Base-by-base conservation (phyloP, 495 filamentous ascomycete genomes). In the Aspergillus sclerotiicarbonarius region DNA sequence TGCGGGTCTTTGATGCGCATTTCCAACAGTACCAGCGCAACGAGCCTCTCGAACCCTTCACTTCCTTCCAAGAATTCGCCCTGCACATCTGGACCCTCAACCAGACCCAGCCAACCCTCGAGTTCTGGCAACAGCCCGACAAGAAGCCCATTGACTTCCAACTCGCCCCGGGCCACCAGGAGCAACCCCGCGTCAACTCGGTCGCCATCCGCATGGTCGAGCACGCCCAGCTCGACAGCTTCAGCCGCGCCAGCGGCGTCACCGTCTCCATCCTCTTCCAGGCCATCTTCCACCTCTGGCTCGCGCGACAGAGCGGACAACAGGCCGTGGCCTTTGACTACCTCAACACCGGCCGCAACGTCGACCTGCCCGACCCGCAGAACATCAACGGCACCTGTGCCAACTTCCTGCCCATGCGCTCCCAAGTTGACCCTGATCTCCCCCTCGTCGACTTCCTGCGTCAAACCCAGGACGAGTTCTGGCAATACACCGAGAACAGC, bases 331-430 rank as follows among this genome's bases (percentile, higher is more conserved):
- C 25, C 53, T 66, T 58, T 47, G 57, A 60, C 32, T 65, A 67
- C 58, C 65, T 67, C 19, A 52, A 57, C 37, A 67, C 44, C 10
- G 65, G 62, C 19, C 62, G 62, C 25, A 67, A 65, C 49, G 54
- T 67, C 19, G 58, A 62, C 46, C 53, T 67, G 50, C 45, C 19
- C 48, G 56, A 58, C 33, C 65, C 65, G 10, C 62, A 67, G 46
- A 50, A 45, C 54, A 65, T 67, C 51, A 67, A 67, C 55, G 62
- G 64, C 16, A 67, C 50, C 21, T 51, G 33, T 30, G 62, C 62
- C 19, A 67, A 67, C 46, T 67, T 67, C 49, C 58, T 67, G 10
- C 59, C 64, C 13, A 29, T 67, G 15, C 62, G 64, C 13, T 53
- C 54, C 1, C 16, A 25, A n/a, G 10, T 61, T 48, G 54, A 57